Base-by-base conservation (phyloP, 2,329 filamentous ascomycete genomes). In the Chaetomium globosum region DNA sequence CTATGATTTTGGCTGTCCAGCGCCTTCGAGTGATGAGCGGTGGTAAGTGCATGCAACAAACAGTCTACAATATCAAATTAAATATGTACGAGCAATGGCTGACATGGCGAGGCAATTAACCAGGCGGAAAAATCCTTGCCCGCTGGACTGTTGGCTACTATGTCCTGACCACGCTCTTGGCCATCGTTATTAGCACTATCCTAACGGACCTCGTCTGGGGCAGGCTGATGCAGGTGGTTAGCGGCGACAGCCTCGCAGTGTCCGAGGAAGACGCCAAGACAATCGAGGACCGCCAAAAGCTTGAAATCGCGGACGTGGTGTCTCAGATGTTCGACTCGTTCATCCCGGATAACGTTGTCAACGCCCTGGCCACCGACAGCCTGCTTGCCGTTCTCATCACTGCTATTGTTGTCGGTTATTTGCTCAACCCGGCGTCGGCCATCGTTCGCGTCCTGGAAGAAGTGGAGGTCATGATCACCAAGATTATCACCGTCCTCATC, bases 1-100 rank as follows among this genome's bases (percentile, higher is more conserved):
- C 82, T 28, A 83, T 85, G 76, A 79, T 85, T 55, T 75, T 84
- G 21, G 80, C 82, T 5, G 75, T 84, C 6, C 80, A 81, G 55
- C 76, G 77, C n/a, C 75, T 85, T 8, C 77, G 80, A 21, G 77
- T 75, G 7, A 81, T 84, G 78, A 74, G 79, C 12, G 71, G 77
- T 10, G 77, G 79, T 13, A 51, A 43, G 39, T 43, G 16, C 39
- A 4, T 19, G 16, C 16, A n/a, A 7, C 39, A 7, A 16, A 7
- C 39, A 7, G 16, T 16, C 36, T 19, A 39, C 16, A 39, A 39
- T 16, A 16, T 16, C 16, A 19, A 39, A 39, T 39, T 12, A 39
- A 39, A 16, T 1, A 39, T 16, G 12, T 19, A 19, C 33, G 8
- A 39, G 12, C 19, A 43, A n/a, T 19, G 39, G 16, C 21, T 26